Percentiles rank a stretch among this genome's conserved stretches.
Evolutionary conservation across 106 monocot genomes (phyloP).

Genomic region (Cymbidium sinense): DNA sequence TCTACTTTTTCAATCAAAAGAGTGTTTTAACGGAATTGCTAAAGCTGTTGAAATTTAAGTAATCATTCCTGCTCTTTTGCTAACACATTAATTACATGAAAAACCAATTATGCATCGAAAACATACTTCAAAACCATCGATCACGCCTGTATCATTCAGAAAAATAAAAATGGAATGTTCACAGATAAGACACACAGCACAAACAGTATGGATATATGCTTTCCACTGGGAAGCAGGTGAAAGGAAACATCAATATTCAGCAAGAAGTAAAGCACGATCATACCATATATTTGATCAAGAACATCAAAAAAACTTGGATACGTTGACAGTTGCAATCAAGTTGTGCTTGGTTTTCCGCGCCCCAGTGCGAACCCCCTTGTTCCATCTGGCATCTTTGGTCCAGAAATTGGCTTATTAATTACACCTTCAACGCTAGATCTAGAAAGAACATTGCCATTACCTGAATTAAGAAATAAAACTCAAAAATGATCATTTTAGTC

Average conservation of each 20-base stretch:
- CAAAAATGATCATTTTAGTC: neutral
- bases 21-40: no score
- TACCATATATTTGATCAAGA: no score
- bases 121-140: no score
- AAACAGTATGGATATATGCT: neutral
- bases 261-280: neutral
- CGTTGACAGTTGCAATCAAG: neutral
- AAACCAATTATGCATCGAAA: neutral
- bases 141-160: no score
- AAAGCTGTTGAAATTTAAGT: no score
- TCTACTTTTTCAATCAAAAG: no score
- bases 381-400: conserved; percentile 68
- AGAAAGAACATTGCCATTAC: conserved; percentile 5
- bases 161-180: neutral
- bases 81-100: neutral
- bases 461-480: conserved; percentile 5
- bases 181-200: neutral
- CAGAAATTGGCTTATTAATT: conserved; percentile 24
- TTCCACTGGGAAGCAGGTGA: neutral
- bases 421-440: neutral
- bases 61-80: neutral
- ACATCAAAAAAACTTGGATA: no score
- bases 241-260: neutral
- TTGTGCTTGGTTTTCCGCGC: conserved; percentile 33
- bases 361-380: conserved; percentile 64